These are phyloP conservation scores for Backusella parvicylindrica DNA, from an alignment of 192 early-diverging fungal species.

Conservation along the genomic window DNA sequence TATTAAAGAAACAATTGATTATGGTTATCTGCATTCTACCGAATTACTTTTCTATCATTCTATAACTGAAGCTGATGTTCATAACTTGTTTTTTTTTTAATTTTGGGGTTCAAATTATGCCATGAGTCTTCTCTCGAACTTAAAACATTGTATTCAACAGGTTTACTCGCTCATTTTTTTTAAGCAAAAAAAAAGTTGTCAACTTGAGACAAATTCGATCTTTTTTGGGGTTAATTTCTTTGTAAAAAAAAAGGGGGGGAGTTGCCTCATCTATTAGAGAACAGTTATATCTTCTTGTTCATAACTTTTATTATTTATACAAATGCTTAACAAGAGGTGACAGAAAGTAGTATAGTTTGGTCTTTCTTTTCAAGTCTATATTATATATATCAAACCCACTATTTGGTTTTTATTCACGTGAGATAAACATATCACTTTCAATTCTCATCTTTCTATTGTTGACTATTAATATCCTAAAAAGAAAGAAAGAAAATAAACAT, in stretches of 20 bases:
- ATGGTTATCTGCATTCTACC: too few species aligned
- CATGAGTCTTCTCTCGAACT: not conserved
- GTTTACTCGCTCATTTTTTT: too few species aligned
- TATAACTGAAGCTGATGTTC: not conserved
- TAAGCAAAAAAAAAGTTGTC: not conserved
- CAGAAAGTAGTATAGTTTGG: not conserved
- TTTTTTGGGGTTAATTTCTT: not conserved
- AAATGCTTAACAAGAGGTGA: not conserved
- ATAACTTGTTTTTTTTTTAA: not conserved
- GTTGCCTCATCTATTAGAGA: not conserved
- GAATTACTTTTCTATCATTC: too few species aligned
- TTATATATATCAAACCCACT: not conserved
- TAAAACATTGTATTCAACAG: not conserved
- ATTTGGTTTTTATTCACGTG: not conserved
- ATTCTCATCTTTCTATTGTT: not conserved
- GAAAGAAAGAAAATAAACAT: not conserved
- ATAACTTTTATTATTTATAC: not conserved
- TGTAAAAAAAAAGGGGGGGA: too few species aligned
- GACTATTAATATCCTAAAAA: not conserved
- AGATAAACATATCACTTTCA: not conserved
- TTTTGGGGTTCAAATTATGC: not conserved
- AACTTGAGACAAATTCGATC: not conserved
- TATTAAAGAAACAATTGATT: too few species aligned
- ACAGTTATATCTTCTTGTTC: not conserved
- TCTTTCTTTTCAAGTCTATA: not conserved